Conservation (phyloP, 176 grass and related monocot species). For the Phoenix dactylifera region DNA sequence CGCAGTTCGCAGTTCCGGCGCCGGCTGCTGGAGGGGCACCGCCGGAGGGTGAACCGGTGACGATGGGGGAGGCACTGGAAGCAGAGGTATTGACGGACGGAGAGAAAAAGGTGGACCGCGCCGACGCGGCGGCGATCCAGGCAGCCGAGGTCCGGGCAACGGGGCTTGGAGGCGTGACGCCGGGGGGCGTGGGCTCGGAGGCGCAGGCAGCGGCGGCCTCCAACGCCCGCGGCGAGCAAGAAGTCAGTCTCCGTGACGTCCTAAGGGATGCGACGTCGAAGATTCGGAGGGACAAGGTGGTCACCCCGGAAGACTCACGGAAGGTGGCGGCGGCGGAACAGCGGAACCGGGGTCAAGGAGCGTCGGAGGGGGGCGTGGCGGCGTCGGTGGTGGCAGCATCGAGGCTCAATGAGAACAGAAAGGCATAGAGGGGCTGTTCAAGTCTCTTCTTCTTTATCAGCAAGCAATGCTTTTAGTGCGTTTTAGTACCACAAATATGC, state of each 20-base stretch:
- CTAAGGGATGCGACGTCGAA: constrained; percentile 3
- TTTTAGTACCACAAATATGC: no score
- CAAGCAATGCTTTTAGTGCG: no score
- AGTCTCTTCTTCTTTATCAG: no score
- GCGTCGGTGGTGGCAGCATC: constrained; percentile 29
- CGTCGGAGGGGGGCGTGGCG: background rate
- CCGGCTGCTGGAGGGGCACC: background rate
- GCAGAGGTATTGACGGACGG: constrained; percentile 7
- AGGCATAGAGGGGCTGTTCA: background rate
- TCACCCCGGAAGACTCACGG: constrained; percentile 30
- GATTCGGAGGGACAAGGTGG: constrained; percentile 29
- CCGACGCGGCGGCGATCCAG: constrained; percentile 26
- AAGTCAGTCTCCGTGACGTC: constrained; percentile 21
- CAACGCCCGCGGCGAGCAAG: background rate
- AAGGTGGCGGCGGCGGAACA: constrained; percentile 10
- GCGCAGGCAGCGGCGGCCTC: constrained; percentile 21
- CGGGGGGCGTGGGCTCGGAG: constrained; percentile 24
- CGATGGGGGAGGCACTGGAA: constrained; percentile 32
- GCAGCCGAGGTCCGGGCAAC: constrained; percentile 30
- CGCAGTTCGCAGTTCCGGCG: constrained; percentile 33
- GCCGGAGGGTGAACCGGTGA: constrained; percentile 20
- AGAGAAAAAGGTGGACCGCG: background rate
- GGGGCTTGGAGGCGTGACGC: constrained; percentile 3
- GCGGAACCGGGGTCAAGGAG: background rate
- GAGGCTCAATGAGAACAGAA: constrained; percentile 24